These are phyloP conservation scores for Barbarea vulgaris DNA, from an alignment of 345 rosid genomes.

Conservation along the genomic window DNA sequence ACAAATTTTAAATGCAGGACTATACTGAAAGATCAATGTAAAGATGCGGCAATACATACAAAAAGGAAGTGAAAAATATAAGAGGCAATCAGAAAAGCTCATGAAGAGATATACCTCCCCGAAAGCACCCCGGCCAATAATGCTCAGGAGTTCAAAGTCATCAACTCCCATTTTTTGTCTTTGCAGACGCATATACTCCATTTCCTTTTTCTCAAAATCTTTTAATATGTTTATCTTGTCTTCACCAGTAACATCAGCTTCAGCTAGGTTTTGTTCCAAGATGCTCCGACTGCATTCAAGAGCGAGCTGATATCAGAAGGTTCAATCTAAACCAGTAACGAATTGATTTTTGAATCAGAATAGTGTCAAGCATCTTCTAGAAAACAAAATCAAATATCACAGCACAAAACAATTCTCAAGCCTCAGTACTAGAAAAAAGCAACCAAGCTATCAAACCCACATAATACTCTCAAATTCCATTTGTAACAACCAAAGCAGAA, in stretches of 20 bases:
- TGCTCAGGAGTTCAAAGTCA: conserved; percentile 51
- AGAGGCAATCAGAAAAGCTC: background rate
- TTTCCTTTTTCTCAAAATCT: conserved; percentile 49
- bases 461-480: conserved; percentile 3
- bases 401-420: background rate
- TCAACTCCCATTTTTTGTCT: conserved; percentile 55
- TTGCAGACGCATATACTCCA: conserved; percentile 52
- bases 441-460: background rate
- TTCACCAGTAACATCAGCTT: conserved; percentile 53
- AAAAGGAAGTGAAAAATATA: background rate
- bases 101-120: conserved; percentile 46
- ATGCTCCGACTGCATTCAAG: conserved; percentile 45
- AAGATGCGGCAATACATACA: conserved; percentile 1
- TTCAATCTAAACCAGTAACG: conserved; percentile 15
- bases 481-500: background rate
- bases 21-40: background rate
- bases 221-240: conserved; percentile 48
- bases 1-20: background rate
- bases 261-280: conserved; percentile 50
- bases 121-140: conserved; percentile 59
- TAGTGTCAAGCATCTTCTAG: background rate
- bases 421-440: background rate
- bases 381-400: background rate
- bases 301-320: conserved; percentile 16
- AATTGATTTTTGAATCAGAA: background rate